phyloP scores from a whole-genome alignment of 2,329 filamentous ascomycete genomes.

The Penicillium griseofulvum region DNA sequence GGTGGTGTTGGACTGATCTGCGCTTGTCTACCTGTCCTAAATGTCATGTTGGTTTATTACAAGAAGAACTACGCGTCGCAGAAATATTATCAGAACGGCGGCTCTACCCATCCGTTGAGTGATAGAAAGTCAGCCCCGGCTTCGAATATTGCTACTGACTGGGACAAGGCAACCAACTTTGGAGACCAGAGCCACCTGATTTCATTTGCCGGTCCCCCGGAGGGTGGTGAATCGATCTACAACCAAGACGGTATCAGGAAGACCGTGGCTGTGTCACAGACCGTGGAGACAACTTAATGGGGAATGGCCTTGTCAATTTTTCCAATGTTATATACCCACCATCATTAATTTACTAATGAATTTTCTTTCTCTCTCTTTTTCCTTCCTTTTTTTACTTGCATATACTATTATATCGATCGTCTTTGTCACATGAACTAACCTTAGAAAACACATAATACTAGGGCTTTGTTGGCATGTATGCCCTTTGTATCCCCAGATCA shows the following conservation, averaged over 20 bases:
- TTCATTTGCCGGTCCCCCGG: slow-evolving; percentile 26
- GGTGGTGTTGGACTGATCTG: slow-evolving; percentile 39
- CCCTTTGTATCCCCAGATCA: background rate
- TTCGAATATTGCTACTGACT: slow-evolving; percentile 16
- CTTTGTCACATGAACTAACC: background rate
- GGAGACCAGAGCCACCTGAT: slow-evolving; percentile 35
- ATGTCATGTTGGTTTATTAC: slow-evolving; percentile 28
- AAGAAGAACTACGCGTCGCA: slow-evolving; percentile 29
- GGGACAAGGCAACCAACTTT: slow-evolving; percentile 21
- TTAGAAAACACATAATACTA: background rate
- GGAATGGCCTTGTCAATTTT: background rate
- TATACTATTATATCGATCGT: too few relatives aligned
- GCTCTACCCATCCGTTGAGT: slow-evolving; percentile 29
- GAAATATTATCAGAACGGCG: slow-evolving; percentile 27
- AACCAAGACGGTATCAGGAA: slow-evolving; percentile 19
- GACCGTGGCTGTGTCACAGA: slow-evolving; percentile 21
- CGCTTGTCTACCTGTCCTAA: slow-evolving; percentile 37
- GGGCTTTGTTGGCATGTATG: background rate
- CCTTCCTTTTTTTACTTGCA: too few relatives aligned
- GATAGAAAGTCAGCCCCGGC: slow-evolving; percentile 20
- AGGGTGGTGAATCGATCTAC: slow-evolving; percentile 11
- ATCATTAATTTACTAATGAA: slow-evolving; percentile 3
- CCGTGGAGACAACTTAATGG: slow-evolving; percentile 9
- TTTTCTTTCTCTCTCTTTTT: background rate
- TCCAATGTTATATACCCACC: slow-evolving; percentile 1